Evolutionary conservation across 805 yeast species (phyloP).

Genomic region (Lipomyces oligophaga): DNA sequence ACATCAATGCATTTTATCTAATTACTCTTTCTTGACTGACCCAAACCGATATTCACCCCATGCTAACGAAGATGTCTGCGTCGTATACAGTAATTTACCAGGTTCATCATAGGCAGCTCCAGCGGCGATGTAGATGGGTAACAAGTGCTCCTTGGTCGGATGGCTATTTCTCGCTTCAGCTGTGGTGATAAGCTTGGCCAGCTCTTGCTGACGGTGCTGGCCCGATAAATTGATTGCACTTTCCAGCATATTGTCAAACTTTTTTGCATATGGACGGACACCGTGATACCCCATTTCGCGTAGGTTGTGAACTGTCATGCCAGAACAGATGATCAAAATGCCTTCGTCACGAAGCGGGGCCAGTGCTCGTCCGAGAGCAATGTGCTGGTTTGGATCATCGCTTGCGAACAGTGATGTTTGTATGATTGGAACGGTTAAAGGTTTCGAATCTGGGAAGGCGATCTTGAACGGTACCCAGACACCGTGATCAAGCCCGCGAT

Average conservation of each 20-base stretch:
- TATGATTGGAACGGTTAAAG: conserved; percentile 41
- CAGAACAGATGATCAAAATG: conserved; percentile 59
- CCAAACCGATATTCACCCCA: conserved; percentile 58
- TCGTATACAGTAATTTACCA: conserved; percentile 48
- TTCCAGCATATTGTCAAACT: conserved; percentile 50
- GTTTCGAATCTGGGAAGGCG: conserved; percentile 30
- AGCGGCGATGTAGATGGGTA: conserved; percentile 62
- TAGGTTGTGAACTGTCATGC: conserved; percentile 77
- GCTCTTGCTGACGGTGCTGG: conserved; percentile 38
- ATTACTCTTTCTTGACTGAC: background rate
- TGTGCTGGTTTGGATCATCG: conserved; percentile 42
- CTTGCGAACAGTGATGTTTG: conserved; percentile 41
- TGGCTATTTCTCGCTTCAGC: conserved; percentile 49
- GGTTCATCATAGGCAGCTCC: conserved; percentile 45
- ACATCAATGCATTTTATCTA: too few relatives aligned
- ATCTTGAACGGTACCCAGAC: conserved; percentile 56
- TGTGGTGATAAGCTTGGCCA: conserved; percentile 41
- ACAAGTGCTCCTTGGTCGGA: conserved; percentile 72
- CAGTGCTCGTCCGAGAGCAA: conserved; percentile 55
- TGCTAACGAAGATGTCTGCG: conserved; percentile 49
- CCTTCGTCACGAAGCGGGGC: conserved; percentile 48
- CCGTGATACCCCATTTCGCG: conserved; percentile 45
- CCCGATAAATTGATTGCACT: conserved; percentile 39
- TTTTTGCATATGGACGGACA: conserved; percentile 47
- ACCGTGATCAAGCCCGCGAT: conserved; percentile 76